Percentiles rank a stretch among this genome's conserved stretches.
phyloP scores from a whole-genome alignment of 306 rosid species.

The Argentina anserina region DNA sequence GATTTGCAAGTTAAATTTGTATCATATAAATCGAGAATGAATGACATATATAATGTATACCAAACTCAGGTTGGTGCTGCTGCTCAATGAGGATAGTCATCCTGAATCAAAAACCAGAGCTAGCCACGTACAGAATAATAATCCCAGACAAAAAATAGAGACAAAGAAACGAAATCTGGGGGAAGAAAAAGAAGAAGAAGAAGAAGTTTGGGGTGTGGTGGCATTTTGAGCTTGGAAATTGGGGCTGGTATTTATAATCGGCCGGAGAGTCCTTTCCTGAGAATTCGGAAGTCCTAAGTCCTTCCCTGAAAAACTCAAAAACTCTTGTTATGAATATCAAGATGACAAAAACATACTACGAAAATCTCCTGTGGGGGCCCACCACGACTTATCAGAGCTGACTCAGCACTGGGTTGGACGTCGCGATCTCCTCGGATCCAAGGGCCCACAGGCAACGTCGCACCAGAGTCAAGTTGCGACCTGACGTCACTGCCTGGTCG shows the following conservation, averaged over 20 bases:
- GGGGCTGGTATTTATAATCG: constrained; percentile 52
- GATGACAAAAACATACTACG: not conserved
- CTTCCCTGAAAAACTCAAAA: constrained; percentile 54
- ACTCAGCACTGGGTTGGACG: constrained; percentile 53
- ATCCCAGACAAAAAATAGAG: constrained; percentile 1
- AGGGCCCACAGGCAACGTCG: constrained; percentile 33
- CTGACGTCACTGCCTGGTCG: not conserved
- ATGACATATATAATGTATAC: constrained; percentile 28
- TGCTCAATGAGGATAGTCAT: constrained; percentile 66
- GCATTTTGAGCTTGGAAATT: constrained; percentile 15
- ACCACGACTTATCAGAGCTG: not conserved
- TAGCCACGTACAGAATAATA: not conserved
- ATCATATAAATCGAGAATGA: too few relatives aligned
- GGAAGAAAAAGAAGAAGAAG: not conserved
- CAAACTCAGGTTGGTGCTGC: constrained; percentile 22
- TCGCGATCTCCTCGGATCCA: constrained; percentile 9
- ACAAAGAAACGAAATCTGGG: not conserved
- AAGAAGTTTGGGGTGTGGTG: not conserved
- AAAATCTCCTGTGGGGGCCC: constrained; percentile 18
- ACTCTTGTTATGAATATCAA: not conserved
- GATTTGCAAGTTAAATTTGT: too few relatives aligned
- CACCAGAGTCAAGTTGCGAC: constrained; percentile 28
- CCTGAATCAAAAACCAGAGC: not conserved
- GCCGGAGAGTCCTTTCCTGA: constrained; percentile 87
- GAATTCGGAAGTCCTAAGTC: constrained; percentile 50